A percentile compares a stretch with the other conserved stretches of the same genome.
These are phyloP conservation scores for Paramecium primaurelia DNA, from an alignment of 73 alveolate species.

Conservation along the genomic window DNA sequence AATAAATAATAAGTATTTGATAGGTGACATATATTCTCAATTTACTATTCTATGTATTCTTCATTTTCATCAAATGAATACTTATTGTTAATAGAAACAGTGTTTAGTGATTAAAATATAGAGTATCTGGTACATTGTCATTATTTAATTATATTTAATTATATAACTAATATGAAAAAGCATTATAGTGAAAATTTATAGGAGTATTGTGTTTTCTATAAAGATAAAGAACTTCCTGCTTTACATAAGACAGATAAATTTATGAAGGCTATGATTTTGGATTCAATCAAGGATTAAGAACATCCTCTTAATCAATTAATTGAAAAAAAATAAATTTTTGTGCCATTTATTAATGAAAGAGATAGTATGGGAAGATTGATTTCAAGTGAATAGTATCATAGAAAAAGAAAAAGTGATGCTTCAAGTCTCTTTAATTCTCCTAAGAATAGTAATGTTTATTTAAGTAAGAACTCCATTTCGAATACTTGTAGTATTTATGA, in stretches of 20 bases:
- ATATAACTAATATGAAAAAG: neutral
- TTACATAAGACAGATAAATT: neutral
- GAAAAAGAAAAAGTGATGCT: neutral
- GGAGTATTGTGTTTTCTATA: neutral
- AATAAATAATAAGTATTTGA: too few species aligned
- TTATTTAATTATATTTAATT: neutral
- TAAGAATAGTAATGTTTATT: neutral
- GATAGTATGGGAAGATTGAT: constrained; percentile 5
- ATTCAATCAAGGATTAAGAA: neutral
- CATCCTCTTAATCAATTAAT: constrained; percentile 6
- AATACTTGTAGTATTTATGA: neutral
- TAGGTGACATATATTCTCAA: too few species aligned
- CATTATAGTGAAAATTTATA: neutral
- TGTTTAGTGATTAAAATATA: too few species aligned
- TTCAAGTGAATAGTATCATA: neutral
- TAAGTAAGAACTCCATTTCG: constrained; percentile 11
- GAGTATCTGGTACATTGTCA: neutral
- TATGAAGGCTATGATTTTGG: neutral
- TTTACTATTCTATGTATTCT: too few species aligned
- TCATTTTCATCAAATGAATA: too few species aligned
- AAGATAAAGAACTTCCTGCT: constrained; percentile 26
- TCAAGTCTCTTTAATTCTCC: neutral
- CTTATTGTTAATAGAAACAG: too few species aligned
- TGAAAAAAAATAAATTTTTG: neutral
- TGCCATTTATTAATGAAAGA: constrained; percentile 24